Percentiles rank a stretch among this genome's conserved stretches.
phyloP scores from a whole-genome alignment of 805 yeast species.

The Starmera caribaea region DNA sequence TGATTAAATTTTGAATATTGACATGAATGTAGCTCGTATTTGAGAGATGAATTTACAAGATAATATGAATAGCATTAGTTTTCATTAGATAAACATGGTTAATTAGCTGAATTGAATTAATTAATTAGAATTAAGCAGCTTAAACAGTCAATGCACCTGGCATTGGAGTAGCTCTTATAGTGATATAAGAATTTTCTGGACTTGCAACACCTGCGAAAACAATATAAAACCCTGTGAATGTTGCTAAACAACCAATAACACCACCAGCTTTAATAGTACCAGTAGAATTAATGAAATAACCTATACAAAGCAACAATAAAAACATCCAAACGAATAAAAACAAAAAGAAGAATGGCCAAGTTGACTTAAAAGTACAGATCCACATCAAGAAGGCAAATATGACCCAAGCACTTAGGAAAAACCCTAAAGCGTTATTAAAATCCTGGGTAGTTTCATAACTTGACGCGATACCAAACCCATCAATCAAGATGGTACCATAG shows the following conservation, averaged over 20 bases:
- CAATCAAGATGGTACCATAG: conserved; percentile 54
- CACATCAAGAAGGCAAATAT: conserved; percentile 52
- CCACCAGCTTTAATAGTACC: conserved; percentile 50
- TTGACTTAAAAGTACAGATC: conserved; percentile 47
- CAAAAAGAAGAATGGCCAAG: conserved; percentile 49
- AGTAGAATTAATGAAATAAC: conserved; percentile 36
- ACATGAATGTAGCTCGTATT: no score
- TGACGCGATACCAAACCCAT: conserved; percentile 44
- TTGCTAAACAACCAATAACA: conserved; percentile 45
- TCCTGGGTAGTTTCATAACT: conserved; percentile 38
- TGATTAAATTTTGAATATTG: no score
- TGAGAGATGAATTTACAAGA: no score
- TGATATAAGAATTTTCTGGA: conserved; percentile 47
- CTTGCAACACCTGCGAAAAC: conserved; percentile 57
- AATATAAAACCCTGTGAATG: conserved; percentile 51
- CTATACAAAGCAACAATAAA: conserved; percentile 40
- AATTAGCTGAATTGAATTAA: no score
- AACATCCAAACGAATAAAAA: conserved; percentile 46
- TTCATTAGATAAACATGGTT: no score
- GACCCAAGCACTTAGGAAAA: conserved; percentile 53
- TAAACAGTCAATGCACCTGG: conserved; percentile 32
- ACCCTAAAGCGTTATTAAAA: conserved; percentile 43
- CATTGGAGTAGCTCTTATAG: conserved; percentile 42
- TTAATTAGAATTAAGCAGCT: no score
- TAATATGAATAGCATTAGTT: no score